phyloP scores from a whole-genome alignment of 352 stramenopile species.

The Globisporangium canariense region DNA sequence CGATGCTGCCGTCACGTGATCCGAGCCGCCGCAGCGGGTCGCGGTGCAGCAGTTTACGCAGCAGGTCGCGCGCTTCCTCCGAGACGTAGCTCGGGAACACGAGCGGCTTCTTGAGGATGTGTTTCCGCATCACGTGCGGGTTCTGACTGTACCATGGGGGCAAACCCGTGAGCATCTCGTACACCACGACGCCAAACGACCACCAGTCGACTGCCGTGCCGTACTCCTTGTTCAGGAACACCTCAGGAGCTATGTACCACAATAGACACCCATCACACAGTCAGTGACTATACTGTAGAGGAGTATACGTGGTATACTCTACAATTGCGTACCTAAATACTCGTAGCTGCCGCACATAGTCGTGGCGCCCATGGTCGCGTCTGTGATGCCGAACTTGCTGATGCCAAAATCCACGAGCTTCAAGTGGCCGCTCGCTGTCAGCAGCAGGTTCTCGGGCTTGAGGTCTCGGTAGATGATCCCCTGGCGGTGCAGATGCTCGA shows the following conservation, averaged over 20 bases:
- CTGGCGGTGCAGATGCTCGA: slow-evolving; percentile 82
- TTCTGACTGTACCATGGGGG: slow-evolving; percentile 78
- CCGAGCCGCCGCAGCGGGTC: slow-evolving; percentile 54
- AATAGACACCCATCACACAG: background rate
- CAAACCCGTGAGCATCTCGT: slow-evolving; percentile 74
- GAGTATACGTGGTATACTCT: slow-evolving; percentile 8
- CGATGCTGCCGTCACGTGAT: slow-evolving; percentile 37
- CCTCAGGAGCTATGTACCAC: slow-evolving; percentile 45
- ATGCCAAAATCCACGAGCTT: slow-evolving; percentile 85
- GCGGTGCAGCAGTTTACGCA: slow-evolving; percentile 41
- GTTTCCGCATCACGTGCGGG: slow-evolving; percentile 37
- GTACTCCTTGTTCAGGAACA: slow-evolving; percentile 61
- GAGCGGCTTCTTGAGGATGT: slow-evolving; percentile 51
- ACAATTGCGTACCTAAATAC: slow-evolving; percentile 49
- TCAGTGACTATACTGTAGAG: background rate
- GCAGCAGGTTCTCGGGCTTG: slow-evolving; percentile 76
- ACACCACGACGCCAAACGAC: slow-evolving; percentile 72
- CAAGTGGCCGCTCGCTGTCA: slow-evolving; percentile 59
- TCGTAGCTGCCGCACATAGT: slow-evolving; percentile 80
- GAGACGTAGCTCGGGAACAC: slow-evolving; percentile 54
- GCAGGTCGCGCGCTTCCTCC: slow-evolving; percentile 40
- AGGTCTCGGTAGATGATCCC: slow-evolving; percentile 83
- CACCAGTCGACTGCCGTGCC: slow-evolving; percentile 81
- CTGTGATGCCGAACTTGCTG: slow-evolving; percentile 80
- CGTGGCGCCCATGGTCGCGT: slow-evolving; percentile 50